phyloP scores from a whole-genome alignment of 306 rosid species.

The Gynostemma pentaphyllum region DNA sequence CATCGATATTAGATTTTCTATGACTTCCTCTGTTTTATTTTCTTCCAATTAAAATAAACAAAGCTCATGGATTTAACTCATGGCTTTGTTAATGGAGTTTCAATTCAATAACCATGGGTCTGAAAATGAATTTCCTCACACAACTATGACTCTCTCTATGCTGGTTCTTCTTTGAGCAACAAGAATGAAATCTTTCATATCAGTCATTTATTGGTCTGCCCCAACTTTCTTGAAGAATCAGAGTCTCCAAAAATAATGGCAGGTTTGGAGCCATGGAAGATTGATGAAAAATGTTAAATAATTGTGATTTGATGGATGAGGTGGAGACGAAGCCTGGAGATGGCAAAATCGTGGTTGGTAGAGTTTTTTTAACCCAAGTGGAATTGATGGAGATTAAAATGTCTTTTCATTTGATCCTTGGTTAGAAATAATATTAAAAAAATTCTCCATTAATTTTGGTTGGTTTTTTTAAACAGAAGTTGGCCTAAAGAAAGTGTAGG shows the following conservation, averaged over 20 bases:
- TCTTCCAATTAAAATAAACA: slow-evolving; percentile 42
- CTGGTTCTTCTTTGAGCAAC: slow-evolving; percentile 13
- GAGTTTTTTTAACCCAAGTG: too few species aligned
- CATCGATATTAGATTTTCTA: slow-evolving; percentile 27
- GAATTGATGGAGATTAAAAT: too few species aligned
- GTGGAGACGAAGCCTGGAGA: too few species aligned
- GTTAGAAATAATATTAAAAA: too few species aligned
- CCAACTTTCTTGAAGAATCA: slow-evolving; percentile 79
- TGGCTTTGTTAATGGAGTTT: background rate
- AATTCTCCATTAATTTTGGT: too few species aligned
- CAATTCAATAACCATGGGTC: slow-evolving; percentile 20
- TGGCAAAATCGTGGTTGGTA: too few species aligned
- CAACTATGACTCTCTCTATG: slow-evolving; percentile 25
- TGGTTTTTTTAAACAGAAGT: too few species aligned
- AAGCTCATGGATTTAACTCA: slow-evolving; percentile 16
- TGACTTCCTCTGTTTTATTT: slow-evolving; percentile 40
- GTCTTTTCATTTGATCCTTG: too few species aligned
- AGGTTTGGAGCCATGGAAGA: slow-evolving; percentile 89
- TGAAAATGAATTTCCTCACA: slow-evolving; percentile 12
- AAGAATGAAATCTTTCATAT: slow-evolving; percentile 34
- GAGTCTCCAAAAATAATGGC: slow-evolving; percentile 70
- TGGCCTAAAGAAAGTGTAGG: too few species aligned
- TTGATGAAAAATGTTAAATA: slow-evolving; percentile 63
- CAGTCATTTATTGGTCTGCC: slow-evolving; percentile 57
- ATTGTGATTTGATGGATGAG: slow-evolving; percentile 37